Evolutionary conservation across 805 yeast species (phyloP), one percentile per base, ranked within the genome.

Genomic region (Lipomyces lipofer): DNA sequence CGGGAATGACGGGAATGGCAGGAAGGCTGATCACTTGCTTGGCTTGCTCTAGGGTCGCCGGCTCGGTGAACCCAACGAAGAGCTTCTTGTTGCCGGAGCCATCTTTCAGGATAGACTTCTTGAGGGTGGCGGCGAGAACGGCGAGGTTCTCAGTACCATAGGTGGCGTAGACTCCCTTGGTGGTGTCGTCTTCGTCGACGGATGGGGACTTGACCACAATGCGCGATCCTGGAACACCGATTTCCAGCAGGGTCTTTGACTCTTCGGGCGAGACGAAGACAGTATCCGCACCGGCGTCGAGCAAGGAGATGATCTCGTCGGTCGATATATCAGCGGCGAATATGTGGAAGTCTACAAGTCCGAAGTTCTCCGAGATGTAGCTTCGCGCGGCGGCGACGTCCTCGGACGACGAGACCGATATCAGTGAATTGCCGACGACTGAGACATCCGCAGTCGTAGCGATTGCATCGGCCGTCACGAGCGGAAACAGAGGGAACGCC

Each of bases 261-360:
- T 61, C 47, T 6, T 58, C 63, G 3, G 69, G 47, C 22, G n/a
- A 17, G 25, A 78, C 75, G 51, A 82, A 71, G 3, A 85, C 64
- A 17, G 75, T 72, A 24, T 70, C 65, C 12, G 83, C 79, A 43
- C 94, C 94, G 47, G 73, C 74, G 64, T 87, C 86, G 53, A 87
- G 74, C 35, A 85, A 66, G 7, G 73, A 78, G 36, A 83, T 72
- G 17, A 75, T 65, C 15, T 67, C 68, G 54, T 83, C 85, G n/a
- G n/a, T n/a, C n/a, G n/a, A n/a, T 38, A 75, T 73, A 25, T 72
- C 68, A 32, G 52, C 47, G 25, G 73, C 68, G 25, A 56, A 54
- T 24, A 62, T 59, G 43, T 67, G 17, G 33, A 67, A 57, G 25
- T 70, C 69, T 10, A 72, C 66, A 13, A 47, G 21, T 10, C 60